These are phyloP conservation scores for Knufia fluminis DNA, from an alignment of 2,329 filamentous ascomycete species.

Conservation along the genomic window DNA sequence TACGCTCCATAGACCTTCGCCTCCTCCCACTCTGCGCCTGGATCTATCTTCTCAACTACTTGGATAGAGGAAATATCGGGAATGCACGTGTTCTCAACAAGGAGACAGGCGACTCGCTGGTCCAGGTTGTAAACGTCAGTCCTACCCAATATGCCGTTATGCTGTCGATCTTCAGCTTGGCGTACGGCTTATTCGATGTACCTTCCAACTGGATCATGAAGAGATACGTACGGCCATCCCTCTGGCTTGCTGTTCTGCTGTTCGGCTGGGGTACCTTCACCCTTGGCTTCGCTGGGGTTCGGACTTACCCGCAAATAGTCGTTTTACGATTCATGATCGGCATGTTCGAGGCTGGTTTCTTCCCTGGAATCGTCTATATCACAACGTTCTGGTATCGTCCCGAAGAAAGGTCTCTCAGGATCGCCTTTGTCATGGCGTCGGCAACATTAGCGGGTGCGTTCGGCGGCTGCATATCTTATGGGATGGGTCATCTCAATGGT, in stretches of 20 bases:
- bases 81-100: slow-evolving; percentile 25
- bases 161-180: no score
- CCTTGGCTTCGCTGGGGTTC: slow-evolving; percentile 15
- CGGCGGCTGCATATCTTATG: slow-evolving; percentile 45
- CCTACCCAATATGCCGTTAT: no score
- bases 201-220: slow-evolving; percentile 23
- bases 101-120: background rate
- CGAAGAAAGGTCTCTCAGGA: no score
- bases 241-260: slow-evolving; percentile 20
- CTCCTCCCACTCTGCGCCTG: background rate
- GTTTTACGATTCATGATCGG: slow-evolving; percentile 38
- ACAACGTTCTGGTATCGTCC: background rate
- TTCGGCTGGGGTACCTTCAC: slow-evolving; percentile 14
- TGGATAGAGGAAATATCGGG: slow-evolving; percentile 27
- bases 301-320: slow-evolving; percentile 34
- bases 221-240: slow-evolving; percentile 18
- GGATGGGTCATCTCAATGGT: slow-evolving; percentile 34
- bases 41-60: slow-evolving; percentile 24
- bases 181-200: slow-evolving; percentile 23
- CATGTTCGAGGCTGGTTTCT: slow-evolving; percentile 39
- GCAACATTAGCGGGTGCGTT: no score
- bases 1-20: background rate
- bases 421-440: no score
- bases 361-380: slow-evolving; percentile 38
- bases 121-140: no score